Base-by-base conservation (phyloP, 208 protist genomes). In the Trypanosoma theileri region DNA sequence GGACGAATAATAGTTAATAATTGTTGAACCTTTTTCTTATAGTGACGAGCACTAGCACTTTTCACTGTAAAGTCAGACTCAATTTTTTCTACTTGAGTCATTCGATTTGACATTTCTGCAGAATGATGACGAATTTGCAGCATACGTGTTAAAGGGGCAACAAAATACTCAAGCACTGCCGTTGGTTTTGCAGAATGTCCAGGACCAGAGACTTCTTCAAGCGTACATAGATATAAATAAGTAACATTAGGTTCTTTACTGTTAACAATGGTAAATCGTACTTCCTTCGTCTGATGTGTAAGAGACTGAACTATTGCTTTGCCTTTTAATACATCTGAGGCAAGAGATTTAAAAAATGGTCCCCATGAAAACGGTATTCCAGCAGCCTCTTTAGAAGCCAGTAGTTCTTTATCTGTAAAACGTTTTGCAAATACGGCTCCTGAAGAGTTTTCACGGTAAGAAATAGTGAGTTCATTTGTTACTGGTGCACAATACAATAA, bases 341-440 rank as follows among this genome's bases (percentile, higher is more conserved):
- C 86, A 19, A 97, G 63, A 17, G 89, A 94, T 63, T 94, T 95
- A 72, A 93, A 95, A 75, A 95, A 95, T 13, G 84, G 77, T 1
- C 82, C 85, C 88, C 89, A 95, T 40, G 73, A 69, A 65, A 91
- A 79, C 48, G 61, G 48, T 26, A 91, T 75, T 14, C 73, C 75
- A 12, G 77, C 59, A 4, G 54, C 54, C n/a, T 88, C 76, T 65
- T 94, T 93, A 28, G 76, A 81, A 21, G 75, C 69, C 0, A 55
- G 56, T 11, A 95, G 80, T 67, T 93, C 80, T 6, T 59, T 75
- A 61, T 95, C 85, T 1, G 83, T 91, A 66, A 88, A 92, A 58
- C 60, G 60, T 60, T 61, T 65, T 7, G 79, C 86, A 65, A 81
- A 97, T 31, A 97, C 78, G 16, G 56, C 75, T 7, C 80, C 79